Evolutionary conservation across 805 yeast species (phyloP), one percentile per base, ranked within the genome.

Genomic region (Yarrowia osloensis): DNA sequence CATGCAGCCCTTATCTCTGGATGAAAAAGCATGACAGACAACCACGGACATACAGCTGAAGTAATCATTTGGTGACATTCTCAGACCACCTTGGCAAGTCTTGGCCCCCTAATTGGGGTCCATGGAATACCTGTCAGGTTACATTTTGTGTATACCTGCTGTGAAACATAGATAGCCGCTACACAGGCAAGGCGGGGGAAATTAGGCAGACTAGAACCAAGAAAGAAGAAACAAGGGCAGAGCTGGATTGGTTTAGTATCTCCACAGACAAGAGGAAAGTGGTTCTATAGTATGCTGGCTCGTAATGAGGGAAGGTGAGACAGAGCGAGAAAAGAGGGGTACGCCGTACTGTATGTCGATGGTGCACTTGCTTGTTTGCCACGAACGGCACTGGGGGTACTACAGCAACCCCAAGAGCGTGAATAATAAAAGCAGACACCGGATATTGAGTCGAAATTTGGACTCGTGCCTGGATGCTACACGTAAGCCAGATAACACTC

Each of bases 1-100:
- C 26, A 29, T 49, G 55, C 55, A 49, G 55, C 26, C 57, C 57
- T 50, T 50, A 50, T 50, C 57, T 33, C 40, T 19, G 22, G 22
- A 12, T 2, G 9, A 47, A 28, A 26, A 11, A 42, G 26, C 46
- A 22, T 42, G 46, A 21, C 28, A 7, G 19, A 19, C 13, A 39
- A 19, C 22, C 4, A 19, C 22, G 13, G 5, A 33, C 17, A 33
- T 33, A 33, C 13, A 11, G 35, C 13, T 13, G 3, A 31, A 7
- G 35, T 7, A 3, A 11, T 26, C 50, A 17, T n/a, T 9, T 8
- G 13, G n/a, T 8, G 8, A 17, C 9, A 17, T 26, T 46, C 33
- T 24, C 50, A 46, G 21, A 9, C 50, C 50, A 26, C 19, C 50
- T 46, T 46, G 50, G 50, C 50, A 46, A 9, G 21, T 26, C 50